Percentiles rank a stretch among this genome's conserved stretches.
phyloP scores from a whole-genome alignment of 495 filamentous ascomycete species.

The Collariella sp. region DNA sequence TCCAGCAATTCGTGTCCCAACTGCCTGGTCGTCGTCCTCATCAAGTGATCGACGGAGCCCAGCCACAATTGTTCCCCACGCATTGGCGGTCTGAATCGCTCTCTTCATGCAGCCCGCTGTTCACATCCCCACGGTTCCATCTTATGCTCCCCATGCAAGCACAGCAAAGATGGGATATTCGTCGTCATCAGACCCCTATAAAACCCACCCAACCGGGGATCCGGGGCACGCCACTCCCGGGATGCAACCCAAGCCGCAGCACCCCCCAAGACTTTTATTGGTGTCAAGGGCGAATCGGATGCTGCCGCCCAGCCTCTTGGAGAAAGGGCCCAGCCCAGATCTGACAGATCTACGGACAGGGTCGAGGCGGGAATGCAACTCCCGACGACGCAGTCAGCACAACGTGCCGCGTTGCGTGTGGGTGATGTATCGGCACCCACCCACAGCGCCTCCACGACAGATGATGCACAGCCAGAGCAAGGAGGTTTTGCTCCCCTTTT shows the following conservation, averaged over 20 bases:
- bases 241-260: neutral
- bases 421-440: no score
- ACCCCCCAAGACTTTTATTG: neutral
- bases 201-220: neutral
- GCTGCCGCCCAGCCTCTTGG: slow-evolving; percentile 4
- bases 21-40: neutral
- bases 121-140: neutral
- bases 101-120: neutral
- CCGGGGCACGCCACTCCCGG: neutral
- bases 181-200: neutral
- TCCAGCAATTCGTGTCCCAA: neutral
- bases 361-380: neutral
- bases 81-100: neutral
- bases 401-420: no score
- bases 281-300: slow-evolving; percentile 8
- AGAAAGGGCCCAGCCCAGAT: slow-evolving; percentile 10
- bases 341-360: slow-evolving; percentile 6
- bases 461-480: no score
- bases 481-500: no score
- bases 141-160: no score
- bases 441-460: no score
- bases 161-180: neutral
- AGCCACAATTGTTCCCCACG: slow-evolving; percentile 2
- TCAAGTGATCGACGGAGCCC: neutral
- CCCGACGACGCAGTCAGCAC: neutral